Conservation (phyloP, 805 yeast species). For the Ogataea sp. region DNA sequence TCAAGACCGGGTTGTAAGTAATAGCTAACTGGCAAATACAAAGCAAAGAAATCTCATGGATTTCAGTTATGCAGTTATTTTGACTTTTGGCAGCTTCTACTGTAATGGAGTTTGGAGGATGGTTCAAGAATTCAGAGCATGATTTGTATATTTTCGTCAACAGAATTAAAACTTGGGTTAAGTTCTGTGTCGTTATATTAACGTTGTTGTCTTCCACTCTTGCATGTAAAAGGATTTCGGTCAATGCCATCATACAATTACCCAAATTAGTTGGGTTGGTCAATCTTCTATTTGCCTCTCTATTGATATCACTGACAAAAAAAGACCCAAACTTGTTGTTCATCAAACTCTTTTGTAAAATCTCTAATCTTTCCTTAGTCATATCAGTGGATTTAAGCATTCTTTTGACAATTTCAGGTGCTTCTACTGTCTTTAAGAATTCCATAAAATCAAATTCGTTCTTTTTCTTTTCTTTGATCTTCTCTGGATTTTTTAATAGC, state of each 20-base stretch:
- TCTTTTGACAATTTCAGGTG: neutral
- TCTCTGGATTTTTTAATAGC: slow-evolving; percentile 6
- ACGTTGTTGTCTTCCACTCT: slow-evolving; percentile 51
- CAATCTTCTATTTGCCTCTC: slow-evolving; percentile 54
- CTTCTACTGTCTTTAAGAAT: neutral
- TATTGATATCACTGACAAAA: slow-evolving; percentile 31
- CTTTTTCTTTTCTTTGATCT: neutral
- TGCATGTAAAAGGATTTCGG: slow-evolving; percentile 49
- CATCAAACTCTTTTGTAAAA: neutral
- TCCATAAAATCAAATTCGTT: neutral
- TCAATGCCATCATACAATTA: slow-evolving; percentile 52
- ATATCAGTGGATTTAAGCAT: neutral
- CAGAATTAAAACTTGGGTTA: slow-evolving; percentile 51
- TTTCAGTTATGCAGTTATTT: slow-evolving; percentile 38
- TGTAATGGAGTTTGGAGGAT: slow-evolving; percentile 20
- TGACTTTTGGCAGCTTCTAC: slow-evolving; percentile 6
- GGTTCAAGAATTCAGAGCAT: slow-evolving; percentile 37
- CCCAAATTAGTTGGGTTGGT: slow-evolving; percentile 53
- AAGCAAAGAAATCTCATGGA: slow-evolving; percentile 58
- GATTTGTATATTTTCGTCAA: slow-evolving; percentile 54
- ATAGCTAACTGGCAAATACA: slow-evolving; percentile 60
- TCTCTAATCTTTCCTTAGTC: neutral
- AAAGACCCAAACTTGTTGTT: slow-evolving; percentile 6
- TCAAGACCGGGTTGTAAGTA: slow-evolving; percentile 52
- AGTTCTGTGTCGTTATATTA: slow-evolving; percentile 38